Percentiles rank a stretch among this genome's conserved stretches.
These are phyloP conservation scores for Exserohilum turcica DNA, from an alignment of 2,329 filamentous ascomycete genomes.

Conservation along the genomic window DNA sequence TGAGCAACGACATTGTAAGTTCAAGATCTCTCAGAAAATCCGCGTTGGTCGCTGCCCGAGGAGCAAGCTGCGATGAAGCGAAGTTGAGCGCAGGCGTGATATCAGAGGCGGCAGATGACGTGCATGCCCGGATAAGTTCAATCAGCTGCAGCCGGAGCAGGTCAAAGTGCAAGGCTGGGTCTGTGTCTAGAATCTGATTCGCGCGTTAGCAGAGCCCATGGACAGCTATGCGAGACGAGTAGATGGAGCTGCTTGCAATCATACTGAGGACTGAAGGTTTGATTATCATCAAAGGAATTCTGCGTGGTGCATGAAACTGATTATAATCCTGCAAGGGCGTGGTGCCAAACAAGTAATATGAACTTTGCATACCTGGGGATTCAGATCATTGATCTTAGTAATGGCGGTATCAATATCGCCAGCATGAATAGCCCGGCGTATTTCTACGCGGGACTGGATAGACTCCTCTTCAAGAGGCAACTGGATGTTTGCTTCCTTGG, in stretches of 20 bases:
- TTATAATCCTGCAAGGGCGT: constrained; percentile 82
- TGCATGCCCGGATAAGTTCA: constrained; percentile 84
- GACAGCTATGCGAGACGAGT: constrained; percentile 12
- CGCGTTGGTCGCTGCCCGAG: constrained; percentile 79
- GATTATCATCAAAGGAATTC: constrained; percentile 90
- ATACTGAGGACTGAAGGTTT: constrained; percentile 85
- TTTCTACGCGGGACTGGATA: constrained; percentile 79
- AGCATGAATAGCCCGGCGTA: constrained; percentile 81
- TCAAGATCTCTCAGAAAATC: constrained; percentile 87
- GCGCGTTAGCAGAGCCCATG: constrained; percentile 29
- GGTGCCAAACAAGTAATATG: not conserved
- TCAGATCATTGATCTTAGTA: constrained; percentile 83
- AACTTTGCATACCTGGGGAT: constrained; percentile 76
- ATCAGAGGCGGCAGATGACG: constrained; percentile 67
- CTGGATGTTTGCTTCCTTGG: constrained; percentile 85
- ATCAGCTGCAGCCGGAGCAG: constrained; percentile 89
- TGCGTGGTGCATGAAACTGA: constrained; percentile 99
- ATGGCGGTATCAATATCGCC: constrained; percentile 88
- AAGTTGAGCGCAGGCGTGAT: constrained; percentile 83
- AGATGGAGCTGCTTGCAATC: constrained; percentile 53
- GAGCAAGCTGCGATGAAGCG: constrained; percentile 83
- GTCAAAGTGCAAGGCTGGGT: constrained; percentile 85
- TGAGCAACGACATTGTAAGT: constrained; percentile 87
- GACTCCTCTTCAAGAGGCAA: constrained; percentile 72
- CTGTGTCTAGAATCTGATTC: constrained; percentile 79